These are phyloP conservation scores for Rutstroemia sp. DNA, from an alignment of 2,329 filamentous ascomycete genomes.

Conservation along the genomic window DNA sequence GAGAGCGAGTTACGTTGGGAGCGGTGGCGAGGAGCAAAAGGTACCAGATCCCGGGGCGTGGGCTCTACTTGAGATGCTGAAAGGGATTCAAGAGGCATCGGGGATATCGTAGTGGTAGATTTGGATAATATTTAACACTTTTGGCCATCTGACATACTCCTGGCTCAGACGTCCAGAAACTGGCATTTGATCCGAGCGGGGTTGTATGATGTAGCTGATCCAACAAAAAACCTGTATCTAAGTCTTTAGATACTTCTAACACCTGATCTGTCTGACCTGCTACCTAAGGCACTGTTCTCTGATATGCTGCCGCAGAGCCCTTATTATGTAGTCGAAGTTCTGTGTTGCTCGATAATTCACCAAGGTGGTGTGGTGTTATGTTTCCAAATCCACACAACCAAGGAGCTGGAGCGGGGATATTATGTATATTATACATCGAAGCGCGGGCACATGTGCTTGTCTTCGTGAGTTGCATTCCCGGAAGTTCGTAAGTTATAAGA, in stretches of 20 bases:
- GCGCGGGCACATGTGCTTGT: neutral
- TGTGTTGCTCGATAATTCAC: neutral
- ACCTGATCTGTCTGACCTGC: constrained; percentile 2
- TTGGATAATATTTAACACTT: no score
- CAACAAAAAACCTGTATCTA: neutral
- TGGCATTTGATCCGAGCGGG: neutral
- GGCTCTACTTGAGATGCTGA: neutral
- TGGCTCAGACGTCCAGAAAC: neutral
- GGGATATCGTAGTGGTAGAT: neutral
- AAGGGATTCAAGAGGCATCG: neutral
- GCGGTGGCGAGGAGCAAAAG: neutral
- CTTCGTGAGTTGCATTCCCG: neutral
- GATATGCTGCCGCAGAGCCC: neutral
- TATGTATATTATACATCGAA: neutral
- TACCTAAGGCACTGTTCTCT: constrained; percentile 2
- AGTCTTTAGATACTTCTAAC: neutral
- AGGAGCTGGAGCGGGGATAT: neutral
- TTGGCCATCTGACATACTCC: neutral
- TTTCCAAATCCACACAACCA: neutral
- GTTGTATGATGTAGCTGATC: neutral
- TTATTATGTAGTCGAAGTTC: constrained; percentile 2
- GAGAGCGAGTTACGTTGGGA: neutral
- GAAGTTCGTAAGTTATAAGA: constrained; percentile 42
- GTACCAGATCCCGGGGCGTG: neutral
- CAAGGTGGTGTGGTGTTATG: neutral